Percentiles rank a stretch among this genome's conserved stretches.
phyloP scores from a whole-genome alignment of 2,329 filamentous ascomycete genomes.

The Scedosporium minutisporum region DNA sequence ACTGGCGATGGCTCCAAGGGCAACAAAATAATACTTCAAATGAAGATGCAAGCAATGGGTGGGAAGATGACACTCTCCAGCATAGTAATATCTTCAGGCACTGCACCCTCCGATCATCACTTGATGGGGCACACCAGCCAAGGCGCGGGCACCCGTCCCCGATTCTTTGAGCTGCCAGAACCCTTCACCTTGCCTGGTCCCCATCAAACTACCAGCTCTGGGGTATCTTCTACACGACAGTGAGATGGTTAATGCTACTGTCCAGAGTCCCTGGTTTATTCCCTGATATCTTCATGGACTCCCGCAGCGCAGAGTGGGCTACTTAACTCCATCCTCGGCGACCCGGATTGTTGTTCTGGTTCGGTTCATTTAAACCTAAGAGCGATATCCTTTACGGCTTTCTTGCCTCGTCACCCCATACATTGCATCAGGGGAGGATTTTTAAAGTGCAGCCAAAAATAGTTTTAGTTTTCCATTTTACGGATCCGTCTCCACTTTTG shows the following conservation, averaged over 20 bases:
- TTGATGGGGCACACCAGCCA: not conserved
- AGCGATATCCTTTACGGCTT: not conserved
- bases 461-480: not conserved
- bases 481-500: not conserved
- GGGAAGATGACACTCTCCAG: not conserved
- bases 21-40: not conserved
- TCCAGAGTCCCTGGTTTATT: too few relatives aligned
- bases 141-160: not conserved
- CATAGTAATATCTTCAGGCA: not conserved
- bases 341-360: not conserved
- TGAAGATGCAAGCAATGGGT: not conserved
- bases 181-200: too few relatives aligned
- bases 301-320: not conserved
- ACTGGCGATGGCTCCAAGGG: not conserved
- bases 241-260: too few relatives aligned
- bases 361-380: not conserved
- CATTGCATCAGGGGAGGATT: not conserved
- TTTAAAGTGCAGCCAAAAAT: constrained; percentile 4
- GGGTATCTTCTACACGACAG: too few relatives aligned
- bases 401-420: not conserved
- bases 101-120: not conserved
- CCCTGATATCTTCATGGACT: not conserved
- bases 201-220: too few relatives aligned
- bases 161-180: not conserved
- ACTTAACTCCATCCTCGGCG: not conserved